Evolutionary conservation across 2,329 filamentous ascomycete genomes (phyloP), one percentile per base, ranked within the genome.

Genomic region (Hypoxylon rubiginosum): DNA sequence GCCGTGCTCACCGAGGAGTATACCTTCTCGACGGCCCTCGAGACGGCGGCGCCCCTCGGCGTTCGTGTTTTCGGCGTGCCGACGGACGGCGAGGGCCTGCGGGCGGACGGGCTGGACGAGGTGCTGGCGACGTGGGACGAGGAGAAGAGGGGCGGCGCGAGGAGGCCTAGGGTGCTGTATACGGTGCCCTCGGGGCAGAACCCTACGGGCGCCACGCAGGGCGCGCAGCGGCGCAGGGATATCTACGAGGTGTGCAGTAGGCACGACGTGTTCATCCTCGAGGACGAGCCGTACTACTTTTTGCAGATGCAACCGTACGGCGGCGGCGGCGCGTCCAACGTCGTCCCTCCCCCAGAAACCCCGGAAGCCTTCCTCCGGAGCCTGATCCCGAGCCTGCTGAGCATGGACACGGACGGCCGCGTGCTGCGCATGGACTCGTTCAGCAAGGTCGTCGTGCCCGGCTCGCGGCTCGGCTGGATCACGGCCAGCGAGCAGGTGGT

Each of bases 221-320:
- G 89, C 43, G 77, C 80, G 4, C 83, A 89, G 75, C 85, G 94
- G 61, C 85, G 94, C 57, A 84, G 84, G 69, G 91, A 88, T 21
- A 84, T 97, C 49, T 97, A 97, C 80, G 83, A 83, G 36, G 86
- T 97, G 13, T 92, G 91, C 32, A 90, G 91, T 77, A 93, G 93
- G 81, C 93, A 97, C 79, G 92, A 97, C 75, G 75, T 97, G 43
- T 91, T 88, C 81, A 94, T 97, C 75, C 82, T 97, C 71, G 94
- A 97, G 81, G 94, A 97, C 76, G 94, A 97, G 77, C 94, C 94
- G 1, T 97, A 97, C 82, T 97, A 97, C 81, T 97, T 95, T 82
- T 84, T 97, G 36, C 94, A 97, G 79, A 92, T 94, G 91, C 88
- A 92, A 72, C 88, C 91, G 0, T 95, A 94, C 79, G 32, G 34